These are phyloP conservation scores for Solanum verrucosum DNA, from an alignment of 257 asterid genomes.

Conservation along the genomic window DNA sequence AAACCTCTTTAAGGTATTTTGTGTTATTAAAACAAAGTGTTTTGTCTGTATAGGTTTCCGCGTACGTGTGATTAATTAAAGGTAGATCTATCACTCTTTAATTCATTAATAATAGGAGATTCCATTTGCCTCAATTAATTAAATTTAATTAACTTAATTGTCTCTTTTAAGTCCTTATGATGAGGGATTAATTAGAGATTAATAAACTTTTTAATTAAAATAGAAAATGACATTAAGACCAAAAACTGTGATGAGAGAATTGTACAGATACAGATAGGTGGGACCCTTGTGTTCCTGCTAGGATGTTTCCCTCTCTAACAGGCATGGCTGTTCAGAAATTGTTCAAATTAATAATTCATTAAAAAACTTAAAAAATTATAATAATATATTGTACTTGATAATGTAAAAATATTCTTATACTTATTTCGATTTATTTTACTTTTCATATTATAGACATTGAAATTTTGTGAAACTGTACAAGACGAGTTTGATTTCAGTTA, in stretches of 20 bases:
- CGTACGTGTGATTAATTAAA: conserved; percentile 65
- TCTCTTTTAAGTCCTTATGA: conserved; percentile 33
- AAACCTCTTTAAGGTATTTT: not conserved
- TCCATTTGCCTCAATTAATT: conserved; percentile 28
- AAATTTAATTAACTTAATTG: conserved; percentile 11
- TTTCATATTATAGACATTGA: not conserved
- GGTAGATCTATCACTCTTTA: conserved; percentile 31
- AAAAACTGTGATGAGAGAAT: not conserved
- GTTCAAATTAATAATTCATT: not conserved
- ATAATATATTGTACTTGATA: not conserved
- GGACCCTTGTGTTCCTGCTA: not conserved
- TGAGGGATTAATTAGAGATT: not conserved
- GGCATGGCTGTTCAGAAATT: not conserved
- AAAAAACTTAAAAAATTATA: not conserved
- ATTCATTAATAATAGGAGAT: conserved; percentile 23
- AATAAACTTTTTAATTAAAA: not conserved
- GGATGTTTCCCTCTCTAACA: not conserved
- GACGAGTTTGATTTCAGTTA: not conserved
- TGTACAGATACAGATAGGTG: not conserved
- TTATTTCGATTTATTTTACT: not conserved
- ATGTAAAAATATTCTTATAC: not conserved
- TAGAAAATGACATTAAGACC: not conserved
- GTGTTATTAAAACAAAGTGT: conserved; percentile 18
- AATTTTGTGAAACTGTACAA: not conserved
- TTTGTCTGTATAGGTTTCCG: conserved; percentile 50